A percentile compares a stretch with the other conserved stretches of the same genome.
Evolutionary conservation across 345 rosid genomes (phyloP).

Genomic region (Barbarea vulgaris): DNA sequence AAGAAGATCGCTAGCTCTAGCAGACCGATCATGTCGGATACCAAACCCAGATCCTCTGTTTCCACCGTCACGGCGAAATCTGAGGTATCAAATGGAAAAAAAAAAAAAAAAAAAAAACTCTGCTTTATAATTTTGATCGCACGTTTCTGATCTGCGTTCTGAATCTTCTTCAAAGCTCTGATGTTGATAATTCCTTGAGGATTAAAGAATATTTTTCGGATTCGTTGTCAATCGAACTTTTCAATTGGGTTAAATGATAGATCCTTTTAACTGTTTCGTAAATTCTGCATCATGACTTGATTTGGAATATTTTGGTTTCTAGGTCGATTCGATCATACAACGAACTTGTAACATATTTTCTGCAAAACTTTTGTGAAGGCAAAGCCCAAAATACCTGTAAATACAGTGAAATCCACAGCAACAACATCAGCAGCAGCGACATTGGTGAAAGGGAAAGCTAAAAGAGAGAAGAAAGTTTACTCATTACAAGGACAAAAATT

Average conservation of each 20-base stretch:
- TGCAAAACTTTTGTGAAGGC: conserved; percentile 49
- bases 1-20: conserved; percentile 59
- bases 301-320: background rate
- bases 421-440: conserved; percentile 51
- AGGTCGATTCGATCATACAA: conserved; percentile 8
- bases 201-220: background rate
- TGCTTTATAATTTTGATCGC: background rate
- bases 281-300: conserved; percentile 6
- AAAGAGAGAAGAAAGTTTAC: conserved; percentile 92
- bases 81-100: conserved; percentile 49
- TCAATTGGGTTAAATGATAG: background rate
- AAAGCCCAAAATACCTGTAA: conserved; percentile 51
- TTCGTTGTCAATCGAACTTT: conserved; percentile 14
- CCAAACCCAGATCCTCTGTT: conserved; percentile 48
- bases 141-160: background rate
- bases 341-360: conserved; percentile 28
- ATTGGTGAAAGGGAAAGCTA: conserved; percentile 58
- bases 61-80: conserved; percentile 49
- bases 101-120: background rate
- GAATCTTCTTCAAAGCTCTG: background rate
- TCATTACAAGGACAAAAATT: conserved; percentile 80
- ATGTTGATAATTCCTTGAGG: background rate
- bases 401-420: conserved; percentile 43
- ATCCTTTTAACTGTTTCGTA: background rate
- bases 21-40: conserved; percentile 47